These are phyloP conservation scores for Amanita molliuscula DNA, from an alignment of 768 basidiomycete genomes.

Conservation along the genomic window DNA sequence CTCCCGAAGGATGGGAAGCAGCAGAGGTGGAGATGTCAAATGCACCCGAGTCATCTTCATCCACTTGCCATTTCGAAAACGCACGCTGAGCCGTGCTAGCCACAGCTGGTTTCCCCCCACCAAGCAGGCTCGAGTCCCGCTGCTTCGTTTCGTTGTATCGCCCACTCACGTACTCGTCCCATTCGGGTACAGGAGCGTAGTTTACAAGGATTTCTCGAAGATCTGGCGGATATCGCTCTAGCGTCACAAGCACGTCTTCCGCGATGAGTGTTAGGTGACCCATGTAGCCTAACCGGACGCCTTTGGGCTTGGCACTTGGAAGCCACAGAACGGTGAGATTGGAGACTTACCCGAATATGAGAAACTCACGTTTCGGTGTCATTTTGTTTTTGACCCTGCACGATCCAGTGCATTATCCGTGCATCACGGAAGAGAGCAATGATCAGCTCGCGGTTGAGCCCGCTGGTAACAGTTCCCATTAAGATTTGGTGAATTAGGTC, in stretches of 20 bases:
- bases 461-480: constrained; percentile 76
- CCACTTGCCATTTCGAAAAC: constrained; percentile 51
- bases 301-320: constrained; percentile 62
- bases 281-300: constrained; percentile 88
- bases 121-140: constrained; percentile 69
- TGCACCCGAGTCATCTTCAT: constrained; percentile 41
- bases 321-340: background rate
- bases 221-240: constrained; percentile 81
- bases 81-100: constrained; percentile 20
- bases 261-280: constrained; percentile 92
- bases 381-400: constrained; percentile 77
- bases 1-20: background rate
- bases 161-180: constrained; percentile 86
- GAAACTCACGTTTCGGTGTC: constrained; percentile 54
- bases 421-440: constrained; percentile 84
- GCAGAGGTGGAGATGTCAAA: background rate
- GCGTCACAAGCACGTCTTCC: constrained; percentile 85
- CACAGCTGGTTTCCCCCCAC: constrained; percentile 74
- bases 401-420: constrained; percentile 71
- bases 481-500: constrained; percentile 94
- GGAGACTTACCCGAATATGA: background rate
- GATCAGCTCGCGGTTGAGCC: constrained; percentile 76
- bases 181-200: constrained; percentile 65
- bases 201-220: constrained; percentile 52
- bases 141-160: constrained; percentile 81